phyloP scores from a whole-genome alignment of 2,329 filamentous ascomycete genomes.

The Tolypocladium pustulatum region DNA sequence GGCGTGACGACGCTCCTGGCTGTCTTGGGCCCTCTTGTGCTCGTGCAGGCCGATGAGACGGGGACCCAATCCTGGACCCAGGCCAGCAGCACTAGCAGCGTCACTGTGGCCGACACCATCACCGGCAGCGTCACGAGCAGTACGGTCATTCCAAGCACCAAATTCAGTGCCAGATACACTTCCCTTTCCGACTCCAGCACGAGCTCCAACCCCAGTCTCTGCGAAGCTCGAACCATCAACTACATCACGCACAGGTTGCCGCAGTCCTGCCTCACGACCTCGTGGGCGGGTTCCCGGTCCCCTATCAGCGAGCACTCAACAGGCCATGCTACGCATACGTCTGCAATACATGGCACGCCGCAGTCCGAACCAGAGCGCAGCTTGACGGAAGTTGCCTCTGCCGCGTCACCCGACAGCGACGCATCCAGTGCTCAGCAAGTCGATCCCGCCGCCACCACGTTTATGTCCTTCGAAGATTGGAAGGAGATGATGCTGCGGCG shows the following conservation, averaged over 20 bases:
- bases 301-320: neutral
- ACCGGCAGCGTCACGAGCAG: neutral
- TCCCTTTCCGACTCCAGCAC: neutral
- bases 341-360: neutral
- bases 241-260: slow-evolving; percentile 72
- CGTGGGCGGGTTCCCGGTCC: slow-evolving; percentile 32
- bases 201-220: slow-evolving; percentile 13
- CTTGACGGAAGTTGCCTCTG: neutral
- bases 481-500: slow-evolving; percentile 86
- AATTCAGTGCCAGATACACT: neutral
- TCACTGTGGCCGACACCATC: neutral
- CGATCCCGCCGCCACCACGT: slow-evolving; percentile 32
- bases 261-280: slow-evolving; percentile 63
- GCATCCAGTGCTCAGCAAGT: slow-evolving; percentile 3
- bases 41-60: neutral
- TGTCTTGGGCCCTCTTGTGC: neutral
- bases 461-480: slow-evolving; percentile 98
- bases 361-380: neutral
- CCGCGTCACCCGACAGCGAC: neutral
- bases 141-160: neutral
- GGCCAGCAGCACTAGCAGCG: neutral
- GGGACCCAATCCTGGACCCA: neutral
- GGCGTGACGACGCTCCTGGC: neutral
- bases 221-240: slow-evolving; percentile 59
- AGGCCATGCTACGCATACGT: neutral